These are phyloP conservation scores for Pythium aristosporum DNA, from an alignment of 352 stramenopile species.

Conservation along the genomic window DNA sequence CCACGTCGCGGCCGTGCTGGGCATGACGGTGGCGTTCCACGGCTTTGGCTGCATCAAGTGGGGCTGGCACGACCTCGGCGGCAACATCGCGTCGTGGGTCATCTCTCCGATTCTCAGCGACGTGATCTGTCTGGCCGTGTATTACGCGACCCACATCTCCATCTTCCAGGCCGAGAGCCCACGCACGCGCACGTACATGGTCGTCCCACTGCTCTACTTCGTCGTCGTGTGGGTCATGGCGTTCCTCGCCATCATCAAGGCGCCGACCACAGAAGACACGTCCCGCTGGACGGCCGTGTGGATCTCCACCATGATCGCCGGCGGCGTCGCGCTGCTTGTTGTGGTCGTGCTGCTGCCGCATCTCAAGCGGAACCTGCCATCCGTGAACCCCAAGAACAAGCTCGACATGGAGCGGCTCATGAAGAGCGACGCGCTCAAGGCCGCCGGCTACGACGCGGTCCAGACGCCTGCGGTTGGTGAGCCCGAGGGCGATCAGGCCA, in stretches of 20 bases:
- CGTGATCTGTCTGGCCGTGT: constrained; percentile 51
- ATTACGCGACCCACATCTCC: constrained; percentile 41
- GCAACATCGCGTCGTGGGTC: constrained; percentile 73
- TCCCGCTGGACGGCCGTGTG: neutral
- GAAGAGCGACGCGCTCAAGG: constrained; percentile 8
- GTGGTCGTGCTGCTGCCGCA: constrained; percentile 31
- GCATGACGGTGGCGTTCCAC: constrained; percentile 53
- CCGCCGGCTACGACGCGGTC: constrained; percentile 5
- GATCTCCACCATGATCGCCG: neutral
- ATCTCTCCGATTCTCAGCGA: constrained; percentile 58
- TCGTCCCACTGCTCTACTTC: constrained; percentile 50
- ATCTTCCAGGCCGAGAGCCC: constrained; percentile 45
- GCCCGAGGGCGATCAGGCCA: neutral
- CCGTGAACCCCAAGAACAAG: constrained; percentile 12
- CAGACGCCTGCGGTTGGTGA: constrained; percentile 12
- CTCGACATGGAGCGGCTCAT: constrained; percentile 27
- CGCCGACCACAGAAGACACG: constrained; percentile 8
- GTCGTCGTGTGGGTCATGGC: constrained; percentile 47
- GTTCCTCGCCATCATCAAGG: constrained; percentile 52
- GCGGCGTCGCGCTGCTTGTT: constrained; percentile 10
- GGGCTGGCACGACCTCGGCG: constrained; percentile 38
- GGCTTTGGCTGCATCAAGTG: constrained; percentile 46
- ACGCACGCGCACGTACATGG: constrained; percentile 31
- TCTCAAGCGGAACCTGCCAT: constrained; percentile 25
- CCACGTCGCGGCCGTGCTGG: constrained; percentile 69